These are phyloP conservation scores for Candida ponderosae DNA, from an alignment of 805 yeast species.

Conservation along the genomic window DNA sequence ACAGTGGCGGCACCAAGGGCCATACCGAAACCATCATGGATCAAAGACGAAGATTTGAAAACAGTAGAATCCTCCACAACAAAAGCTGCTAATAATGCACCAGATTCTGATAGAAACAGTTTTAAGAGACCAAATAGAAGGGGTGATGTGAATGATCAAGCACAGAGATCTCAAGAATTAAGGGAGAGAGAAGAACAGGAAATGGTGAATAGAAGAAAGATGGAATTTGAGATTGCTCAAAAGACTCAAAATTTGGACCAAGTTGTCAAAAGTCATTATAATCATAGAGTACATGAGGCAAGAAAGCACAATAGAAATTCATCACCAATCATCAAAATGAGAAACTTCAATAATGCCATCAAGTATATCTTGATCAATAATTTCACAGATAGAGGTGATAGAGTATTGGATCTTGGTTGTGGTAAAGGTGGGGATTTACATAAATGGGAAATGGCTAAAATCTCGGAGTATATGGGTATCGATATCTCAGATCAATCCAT, in stretches of 20 bases:
- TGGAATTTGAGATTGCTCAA: slow-evolving; percentile 19
- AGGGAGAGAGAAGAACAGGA: slow-evolving; percentile 13
- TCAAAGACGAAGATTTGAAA: slow-evolving; percentile 5
- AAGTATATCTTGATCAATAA: slow-evolving; percentile 79
- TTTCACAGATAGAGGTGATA: slow-evolving; percentile 44
- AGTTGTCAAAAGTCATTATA: slow-evolving; percentile 77
- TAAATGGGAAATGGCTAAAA: slow-evolving; percentile 73
- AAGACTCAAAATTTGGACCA: slow-evolving; percentile 37
- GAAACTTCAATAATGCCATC: slow-evolving; percentile 88
- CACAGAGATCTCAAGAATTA: slow-evolving; percentile 4
- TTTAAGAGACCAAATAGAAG: slow-evolving; percentile 25
- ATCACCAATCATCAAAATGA: slow-evolving; percentile 78
- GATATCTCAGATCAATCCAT: slow-evolving; percentile 90
- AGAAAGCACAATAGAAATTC: slow-evolving; percentile 53
- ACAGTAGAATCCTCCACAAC: slow-evolving; percentile 4
- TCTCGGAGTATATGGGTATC: slow-evolving; percentile 77
- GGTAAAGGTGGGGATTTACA: slow-evolving; percentile 98
- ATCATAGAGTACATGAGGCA: slow-evolving; percentile 69
- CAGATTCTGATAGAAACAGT: no score
- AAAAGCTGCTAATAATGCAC: slow-evolving; percentile 24
- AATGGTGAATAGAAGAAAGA: slow-evolving; percentile 3
- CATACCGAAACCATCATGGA: slow-evolving; percentile 8
- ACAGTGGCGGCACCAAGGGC: no score
- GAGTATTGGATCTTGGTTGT: slow-evolving; percentile 83
- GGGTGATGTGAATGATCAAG: slow-evolving; percentile 5